Evolutionary conservation across 1,284 basidiomycete species (phyloP), one percentile per base, ranked within the genome.

Genomic region (Stereum hirsutum): DNA sequence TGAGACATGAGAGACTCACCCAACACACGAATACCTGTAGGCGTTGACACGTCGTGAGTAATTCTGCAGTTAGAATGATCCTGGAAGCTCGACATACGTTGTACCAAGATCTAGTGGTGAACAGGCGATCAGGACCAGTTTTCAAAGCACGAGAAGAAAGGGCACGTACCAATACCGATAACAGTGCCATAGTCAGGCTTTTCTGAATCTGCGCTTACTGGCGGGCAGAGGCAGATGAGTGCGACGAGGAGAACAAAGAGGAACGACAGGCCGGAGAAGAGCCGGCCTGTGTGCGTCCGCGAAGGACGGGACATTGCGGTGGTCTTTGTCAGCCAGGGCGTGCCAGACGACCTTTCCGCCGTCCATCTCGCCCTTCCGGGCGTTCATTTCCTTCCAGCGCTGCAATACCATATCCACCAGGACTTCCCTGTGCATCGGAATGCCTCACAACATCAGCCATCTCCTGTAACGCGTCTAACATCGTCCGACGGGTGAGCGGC

Each of bases 111-210:
- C 84, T 87, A 49, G 43, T 3, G 21, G 20, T 6, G 41, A 15
- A 15, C n/a, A n/a, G 28, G 44, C 11, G 57, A 68, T 10, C 63
- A 52, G 7, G 38, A 10, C n/a, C 5, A 27, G 10, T 0, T 23
- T 4, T 28, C n/a, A 2, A 4, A 25, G 6, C 1, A 19, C 47
- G n/a, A n/a, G n/a, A n/a, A 14, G 25, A 2, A 17, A 20, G 20
- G 12, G n/a, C 28, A 74, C 81, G 53, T 56, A 86, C 89, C 92
- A 60, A 96, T 96, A 75, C 90, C 93, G 63, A 96, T 96, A 38
- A 97, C 93, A 36, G 86, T 86, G 48, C 93, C 93, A 64, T 90
- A 93, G 55, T 91, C 82, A 39, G 58, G 55, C 53, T 60, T 65
- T 57, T 66, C 65, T 38, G 82, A 80, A 45, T 82, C 76, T 34